Base-by-base conservation (phyloP, 2,329 filamentous ascomycete species). In the Diplocarpon mali region DNA sequence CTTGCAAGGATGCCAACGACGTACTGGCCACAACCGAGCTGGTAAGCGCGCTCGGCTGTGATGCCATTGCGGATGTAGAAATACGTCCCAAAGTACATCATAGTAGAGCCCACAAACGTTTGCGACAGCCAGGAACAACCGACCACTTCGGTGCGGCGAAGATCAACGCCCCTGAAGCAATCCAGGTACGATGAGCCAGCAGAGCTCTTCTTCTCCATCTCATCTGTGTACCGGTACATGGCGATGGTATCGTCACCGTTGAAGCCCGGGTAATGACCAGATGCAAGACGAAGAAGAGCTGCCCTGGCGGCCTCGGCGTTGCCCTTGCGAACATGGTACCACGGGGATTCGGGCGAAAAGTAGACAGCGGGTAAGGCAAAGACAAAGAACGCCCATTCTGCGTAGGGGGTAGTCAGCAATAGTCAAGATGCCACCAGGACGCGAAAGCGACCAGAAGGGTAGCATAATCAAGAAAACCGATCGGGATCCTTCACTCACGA, bases 31-130 rank as follows among this genome's bases (percentile, higher is more conserved):
- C 78, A 69, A 9, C 70, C 69, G 56, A 78, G 71, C 40, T 69
- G 62, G 49, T 76, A 78, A 0, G 75, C 67, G 17, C 69, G 62
- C n/a, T 64, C 61, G 0, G 67, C 64, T 0, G 62, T 54, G 29
- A 78, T 59, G 1, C 75, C 75, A 2, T 73, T 74, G 11, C 73
- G 69, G 48, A 72, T 63, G 58, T 78, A 78, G 57, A 71, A 71
- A 54, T 77, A 76, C 2, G 75, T 80, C 2, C 73, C 76, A 48
- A 78, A 82, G 46, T 75, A 76, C 49, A 78, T 75, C 47, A 82
- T 70, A n/a, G 78, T 73, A 47, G 76, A 74, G 9, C 78, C 76
- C 43, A 71, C 75, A 2, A 80, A 64, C 10, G 78, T 75, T 57
- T 83, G 78, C 1, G 77, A 75, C 9, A 73, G 67, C 65, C 78